A percentile compares a stretch with the other conserved stretches of the same genome.
Evolutionary conservation across 2,329 filamentous ascomycete species (phyloP).

Genomic region (Fusarium succisae): DNA sequence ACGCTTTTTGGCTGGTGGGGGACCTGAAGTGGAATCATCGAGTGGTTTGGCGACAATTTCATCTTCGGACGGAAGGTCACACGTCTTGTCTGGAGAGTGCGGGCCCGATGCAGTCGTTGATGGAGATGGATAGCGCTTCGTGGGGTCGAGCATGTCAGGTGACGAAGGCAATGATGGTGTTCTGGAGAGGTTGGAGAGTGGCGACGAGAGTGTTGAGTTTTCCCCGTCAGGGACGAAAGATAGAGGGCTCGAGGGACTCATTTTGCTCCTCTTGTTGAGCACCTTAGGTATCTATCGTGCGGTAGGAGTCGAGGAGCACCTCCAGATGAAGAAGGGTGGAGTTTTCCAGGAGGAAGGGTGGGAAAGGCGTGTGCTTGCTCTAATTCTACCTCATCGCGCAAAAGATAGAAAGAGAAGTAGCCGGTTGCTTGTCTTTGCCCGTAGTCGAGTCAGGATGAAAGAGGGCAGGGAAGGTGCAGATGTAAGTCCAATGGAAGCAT

Average conservation of each 20-base stretch:
- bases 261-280: slow-evolving; percentile 24
- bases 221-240: slow-evolving; percentile 47
- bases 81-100: slow-evolving; percentile 60
- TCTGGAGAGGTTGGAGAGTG: slow-evolving; percentile 62
- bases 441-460: slow-evolving; percentile 12
- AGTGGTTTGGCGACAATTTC: slow-evolving; percentile 44
- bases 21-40: slow-evolving; percentile 58
- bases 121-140: slow-evolving; percentile 63
- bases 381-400: slow-evolving; percentile 32
- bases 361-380: slow-evolving; percentile 16
- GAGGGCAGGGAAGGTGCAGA: not conserved
- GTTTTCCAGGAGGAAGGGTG: slow-evolving; percentile 7
- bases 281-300: not conserved
- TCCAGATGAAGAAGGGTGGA: slow-evolving; percentile 8
- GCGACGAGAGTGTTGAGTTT: slow-evolving; percentile 58
- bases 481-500: not conserved
- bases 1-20: slow-evolving; percentile 79
- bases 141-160: slow-evolving; percentile 52
- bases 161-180: slow-evolving; percentile 62
- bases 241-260: slow-evolving; percentile 44
- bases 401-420: slow-evolving; percentile 7
- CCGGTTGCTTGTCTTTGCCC: not conserved
- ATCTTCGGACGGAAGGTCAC: slow-evolving; percentile 49
- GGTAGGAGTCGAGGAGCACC: slow-evolving; percentile 10
- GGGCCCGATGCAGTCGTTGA: slow-evolving; percentile 59